phyloP scores from a whole-genome alignment of 805 yeast species.

The Wickerhamiella hasegawae region DNA sequence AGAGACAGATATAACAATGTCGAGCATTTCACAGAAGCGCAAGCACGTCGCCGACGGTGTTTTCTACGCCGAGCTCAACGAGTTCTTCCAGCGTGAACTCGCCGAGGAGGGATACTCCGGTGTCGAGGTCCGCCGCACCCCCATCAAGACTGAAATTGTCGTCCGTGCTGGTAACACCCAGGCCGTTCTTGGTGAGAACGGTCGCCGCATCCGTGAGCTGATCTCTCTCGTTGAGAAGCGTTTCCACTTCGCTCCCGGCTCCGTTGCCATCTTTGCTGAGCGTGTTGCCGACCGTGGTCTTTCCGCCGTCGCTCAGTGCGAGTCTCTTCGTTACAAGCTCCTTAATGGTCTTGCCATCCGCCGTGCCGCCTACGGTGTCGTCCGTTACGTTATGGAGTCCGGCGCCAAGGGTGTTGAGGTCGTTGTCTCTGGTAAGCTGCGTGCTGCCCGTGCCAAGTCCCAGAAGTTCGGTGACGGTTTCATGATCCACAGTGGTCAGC shows the following conservation, averaged over 20 bases:
- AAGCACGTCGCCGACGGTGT: conserved; percentile 99
- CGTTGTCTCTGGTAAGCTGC: conserved; percentile 97
- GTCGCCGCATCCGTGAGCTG: conserved; percentile 98
- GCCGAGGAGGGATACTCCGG: conserved; percentile 99
- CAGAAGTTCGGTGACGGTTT: conserved; percentile 99
- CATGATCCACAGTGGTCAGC: conserved; percentile 99
- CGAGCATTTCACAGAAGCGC: conserved; percentile 85
- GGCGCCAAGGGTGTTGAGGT: conserved; percentile 99
- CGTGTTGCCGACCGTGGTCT: conserved; percentile 99
- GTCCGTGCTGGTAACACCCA: conserved; percentile 99
- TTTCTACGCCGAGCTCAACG: conserved; percentile 99
- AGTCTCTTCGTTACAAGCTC: conserved; percentile 94
- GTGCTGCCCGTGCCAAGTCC: conserved; percentile 99
- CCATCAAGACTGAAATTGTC: conserved; percentile 94
- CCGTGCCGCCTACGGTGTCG: conserved; percentile 99
- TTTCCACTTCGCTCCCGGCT: conserved; percentile 89
- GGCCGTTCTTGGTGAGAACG: conserved; percentile 98
- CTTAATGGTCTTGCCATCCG: conserved; percentile 98
- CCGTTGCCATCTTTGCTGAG: conserved; percentile 92
- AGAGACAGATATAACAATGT: conserved; percentile 1
- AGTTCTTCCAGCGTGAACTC: conserved; percentile 99
- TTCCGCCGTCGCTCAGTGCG: conserved; percentile 99
- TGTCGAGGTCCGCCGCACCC: conserved; percentile 97
- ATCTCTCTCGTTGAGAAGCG: conserved; percentile 96
- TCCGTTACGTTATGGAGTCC: conserved; percentile 98